A percentile compares a stretch with the other conserved stretches of the same genome.
These are phyloP conservation scores for Hortaea sp. DNA, from an alignment of 2,329 filamentous ascomycete species.

Conservation along the genomic window DNA sequence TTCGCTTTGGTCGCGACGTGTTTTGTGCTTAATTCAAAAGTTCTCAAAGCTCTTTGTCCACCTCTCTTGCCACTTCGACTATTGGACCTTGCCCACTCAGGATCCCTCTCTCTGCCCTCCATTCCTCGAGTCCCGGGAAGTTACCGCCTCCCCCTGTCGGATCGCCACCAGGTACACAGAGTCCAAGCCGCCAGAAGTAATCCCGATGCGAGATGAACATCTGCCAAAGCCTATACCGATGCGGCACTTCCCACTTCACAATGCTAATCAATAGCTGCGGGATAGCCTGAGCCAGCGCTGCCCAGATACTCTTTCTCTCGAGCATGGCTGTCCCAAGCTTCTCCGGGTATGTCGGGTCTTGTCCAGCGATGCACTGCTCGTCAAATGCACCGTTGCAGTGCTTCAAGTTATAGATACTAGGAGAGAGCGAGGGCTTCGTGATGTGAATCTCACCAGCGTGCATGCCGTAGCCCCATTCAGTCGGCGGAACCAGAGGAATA, in stretches of 20 bases:
- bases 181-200: constrained; percentile 88
- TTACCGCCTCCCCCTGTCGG: constrained; percentile 4
- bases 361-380: constrained; percentile 57
- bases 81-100: not conserved
- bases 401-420: constrained; percentile 56
- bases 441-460: constrained; percentile 89
- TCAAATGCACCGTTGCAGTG: constrained; percentile 66
- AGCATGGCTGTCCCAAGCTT: not conserved
- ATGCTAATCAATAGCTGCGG: constrained; percentile 12
- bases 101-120: not conserved
- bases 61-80: not conserved
- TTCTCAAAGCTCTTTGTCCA: not conserved
- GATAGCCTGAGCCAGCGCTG: constrained; percentile 11
- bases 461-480: constrained; percentile 77
- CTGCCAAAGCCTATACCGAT: constrained; percentile 73
- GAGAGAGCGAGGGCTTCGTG: constrained; percentile 58
- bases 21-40: not conserved
- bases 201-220: constrained; percentile 88
- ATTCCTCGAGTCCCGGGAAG: not conserved
- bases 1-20: too few relatives aligned
- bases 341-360: constrained; percentile 28
- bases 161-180: constrained; percentile 62
- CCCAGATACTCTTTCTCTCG: not conserved
- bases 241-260: constrained; percentile 30
- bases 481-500: constrained; percentile 73